Conservation (phyloP, 106 monocot species). For the Ottelia alismoides region DNA sequence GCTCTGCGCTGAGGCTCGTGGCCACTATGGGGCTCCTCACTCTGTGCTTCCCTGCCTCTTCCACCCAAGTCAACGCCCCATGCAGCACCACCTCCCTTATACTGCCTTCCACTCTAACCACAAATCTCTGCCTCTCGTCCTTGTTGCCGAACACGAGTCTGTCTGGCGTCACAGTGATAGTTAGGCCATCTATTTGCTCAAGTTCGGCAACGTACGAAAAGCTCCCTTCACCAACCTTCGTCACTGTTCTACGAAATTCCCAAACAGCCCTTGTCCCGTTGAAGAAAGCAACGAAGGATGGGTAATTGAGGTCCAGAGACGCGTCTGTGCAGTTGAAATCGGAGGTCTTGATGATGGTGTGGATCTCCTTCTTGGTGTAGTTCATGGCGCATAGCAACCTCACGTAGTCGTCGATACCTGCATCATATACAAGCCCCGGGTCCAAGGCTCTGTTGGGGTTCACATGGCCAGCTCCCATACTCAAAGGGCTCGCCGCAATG, state of each 20-base stretch:
- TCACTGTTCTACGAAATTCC: slow-evolving; percentile 42
- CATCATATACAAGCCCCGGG: slow-evolving; percentile 68
- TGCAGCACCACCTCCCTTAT: slow-evolving; percentile 14
- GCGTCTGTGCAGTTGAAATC: slow-evolving; percentile 19
- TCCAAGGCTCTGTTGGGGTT: slow-evolving; percentile 50
- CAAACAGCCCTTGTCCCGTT: too few species aligned
- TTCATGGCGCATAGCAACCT: slow-evolving; percentile 37
- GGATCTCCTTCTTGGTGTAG: slow-evolving; percentile 22
- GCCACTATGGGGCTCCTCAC: slow-evolving; percentile 30
- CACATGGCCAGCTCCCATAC: slow-evolving; percentile 55
- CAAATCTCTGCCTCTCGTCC: slow-evolving; percentile 36
- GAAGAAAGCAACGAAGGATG: slow-evolving; percentile 46
- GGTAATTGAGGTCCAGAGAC: slow-evolving; percentile 45
- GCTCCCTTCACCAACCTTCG: slow-evolving; percentile 39
- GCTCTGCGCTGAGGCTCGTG: slow-evolving; percentile 6
- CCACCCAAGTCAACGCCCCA: slow-evolving; percentile 20
- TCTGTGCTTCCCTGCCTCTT: slow-evolving; percentile 10
- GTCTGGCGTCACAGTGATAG: slow-evolving; percentile 33
- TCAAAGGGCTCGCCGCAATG: slow-evolving; percentile 19
- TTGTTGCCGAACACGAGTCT: slow-evolving; percentile 31
- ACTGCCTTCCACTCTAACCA: slow-evolving; percentile 24
- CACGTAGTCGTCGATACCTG: slow-evolving; percentile 43
- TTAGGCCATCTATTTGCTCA: slow-evolving; percentile 23
- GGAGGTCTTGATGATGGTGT: slow-evolving; percentile 8
- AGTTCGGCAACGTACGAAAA: slow-evolving; percentile 32